A percentile compares a stretch with the other conserved stretches of the same genome.
Evolutionary conservation across 495 filamentous ascomycete species (phyloP).

Genomic region (Penicillium arizonense): DNA sequence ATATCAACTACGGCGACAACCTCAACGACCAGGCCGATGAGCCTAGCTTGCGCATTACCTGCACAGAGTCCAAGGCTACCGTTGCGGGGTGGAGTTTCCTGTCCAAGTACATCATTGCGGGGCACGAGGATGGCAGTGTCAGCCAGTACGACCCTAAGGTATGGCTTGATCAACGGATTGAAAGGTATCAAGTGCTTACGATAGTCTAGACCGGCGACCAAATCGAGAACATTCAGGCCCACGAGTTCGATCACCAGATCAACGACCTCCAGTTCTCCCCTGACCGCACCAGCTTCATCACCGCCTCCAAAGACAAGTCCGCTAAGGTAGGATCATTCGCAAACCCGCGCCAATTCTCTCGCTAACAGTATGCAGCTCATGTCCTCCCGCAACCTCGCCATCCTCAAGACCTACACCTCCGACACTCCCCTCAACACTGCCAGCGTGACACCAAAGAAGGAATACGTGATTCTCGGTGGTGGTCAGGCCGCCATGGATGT

Average conservation of each 20-base stretch:
- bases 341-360: neutral
- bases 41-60: slow-evolving; percentile 78
- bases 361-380: slow-evolving; percentile 57
- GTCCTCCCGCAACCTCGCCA: slow-evolving; percentile 76
- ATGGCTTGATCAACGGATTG: slow-evolving; percentile 12
- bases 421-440: slow-evolving; percentile 98
- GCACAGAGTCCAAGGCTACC: slow-evolving; percentile 91
- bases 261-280: slow-evolving; percentile 92
- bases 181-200: slow-evolving; percentile 7
- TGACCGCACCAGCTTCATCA: slow-evolving; percentile 97
- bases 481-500: slow-evolving; percentile 99
- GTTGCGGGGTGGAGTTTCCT: slow-evolving; percentile 95
- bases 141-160: slow-evolving; percentile 96
- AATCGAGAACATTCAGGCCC: slow-evolving; percentile 72
- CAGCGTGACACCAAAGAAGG: slow-evolving; percentile 88
- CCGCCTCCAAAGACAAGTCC: slow-evolving; percentile 94
- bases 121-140: slow-evolving; percentile 92
- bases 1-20: slow-evolving; percentile 72
- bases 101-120: slow-evolving; percentile 91
- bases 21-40: slow-evolving; percentile 71
- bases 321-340: slow-evolving; percentile 62
- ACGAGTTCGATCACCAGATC: slow-evolving; percentile 80
- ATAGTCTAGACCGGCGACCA: slow-evolving; percentile 70
- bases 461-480: slow-evolving; percentile 95
- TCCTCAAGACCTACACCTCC: slow-evolving; percentile 85